phyloP scores from a whole-genome alignment of 202 grass and related monocot species.

The Zoysia matrella region DNA sequence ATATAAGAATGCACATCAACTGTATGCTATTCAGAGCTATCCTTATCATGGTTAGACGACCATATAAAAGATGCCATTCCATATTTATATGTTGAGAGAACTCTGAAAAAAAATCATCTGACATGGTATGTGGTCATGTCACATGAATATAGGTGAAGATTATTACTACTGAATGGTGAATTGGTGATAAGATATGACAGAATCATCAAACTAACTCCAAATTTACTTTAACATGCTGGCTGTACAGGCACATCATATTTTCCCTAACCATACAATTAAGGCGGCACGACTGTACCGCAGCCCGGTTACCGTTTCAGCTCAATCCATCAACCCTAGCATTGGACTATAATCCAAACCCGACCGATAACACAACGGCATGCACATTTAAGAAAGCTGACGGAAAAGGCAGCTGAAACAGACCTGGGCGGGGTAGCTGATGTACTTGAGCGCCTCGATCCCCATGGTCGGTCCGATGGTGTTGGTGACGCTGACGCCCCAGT shows the following conservation, averaged over 20 bases:
- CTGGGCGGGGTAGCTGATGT: conserved; percentile 97
- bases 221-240: neutral
- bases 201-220: neutral
- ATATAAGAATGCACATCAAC: neutral
- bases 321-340: neutral
- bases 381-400: neutral
- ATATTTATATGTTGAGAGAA: neutral
- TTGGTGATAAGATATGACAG: neutral
- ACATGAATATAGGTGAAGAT: neutral
- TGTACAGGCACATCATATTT: neutral
- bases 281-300: neutral
- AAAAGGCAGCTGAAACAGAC: conserved; percentile 36
- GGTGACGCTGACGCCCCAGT: conserved; percentile 83
- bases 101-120: conserved; percentile 1
- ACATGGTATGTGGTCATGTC: neutral
- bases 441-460: conserved; percentile 96
- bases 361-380: neutral
- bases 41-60: neutral
- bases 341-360: neutral
- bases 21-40: neutral
- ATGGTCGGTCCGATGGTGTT: conserved; percentile 95
- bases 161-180: neutral
- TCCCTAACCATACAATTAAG: neutral
- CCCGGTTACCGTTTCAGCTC: neutral
- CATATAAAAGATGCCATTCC: neutral